phyloP scores from a whole-genome alignment of 345 rosid genomes.

The Gossypium herbaceum region DNA sequence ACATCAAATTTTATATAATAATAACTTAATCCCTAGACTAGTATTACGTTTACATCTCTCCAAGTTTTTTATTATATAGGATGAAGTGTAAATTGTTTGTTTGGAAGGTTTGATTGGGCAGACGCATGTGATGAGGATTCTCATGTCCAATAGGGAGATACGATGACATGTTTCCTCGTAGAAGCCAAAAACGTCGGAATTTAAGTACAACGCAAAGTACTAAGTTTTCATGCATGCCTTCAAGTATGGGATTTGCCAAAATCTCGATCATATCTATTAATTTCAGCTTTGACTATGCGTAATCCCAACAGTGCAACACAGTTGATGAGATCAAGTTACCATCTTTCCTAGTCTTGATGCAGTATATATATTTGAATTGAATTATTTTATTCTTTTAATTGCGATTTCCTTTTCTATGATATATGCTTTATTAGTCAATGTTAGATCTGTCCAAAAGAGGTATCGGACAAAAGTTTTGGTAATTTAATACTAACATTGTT shows the following conservation, averaged over 20 bases:
- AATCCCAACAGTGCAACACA: not conserved
- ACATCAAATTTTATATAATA: too few species aligned
- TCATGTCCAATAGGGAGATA: not conserved
- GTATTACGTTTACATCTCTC: too few species aligned
- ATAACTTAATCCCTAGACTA: too few species aligned
- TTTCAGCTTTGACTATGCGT: not conserved
- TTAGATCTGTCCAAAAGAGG: too few species aligned
- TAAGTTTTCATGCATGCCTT: not conserved
- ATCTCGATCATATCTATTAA: not conserved
- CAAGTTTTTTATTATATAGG: not conserved
- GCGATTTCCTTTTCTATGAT: too few species aligned
- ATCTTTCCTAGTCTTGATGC: not conserved
- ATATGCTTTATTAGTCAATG: too few species aligned
- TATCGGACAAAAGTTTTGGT: too few species aligned
- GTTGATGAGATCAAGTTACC: not conserved
- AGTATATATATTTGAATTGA: not conserved
- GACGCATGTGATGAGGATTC: not conserved
- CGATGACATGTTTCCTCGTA: not conserved
- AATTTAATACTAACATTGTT: too few species aligned
- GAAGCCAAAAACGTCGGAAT: not conserved
- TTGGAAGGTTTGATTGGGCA: not conserved
- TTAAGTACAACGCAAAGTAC: not conserved
- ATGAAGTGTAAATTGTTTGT: not conserved
- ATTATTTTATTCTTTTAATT: too few species aligned
- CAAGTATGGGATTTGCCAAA: not conserved